Percentiles rank a stretch among this genome's conserved stretches.
Conservation (phyloP, 108 stramenopile species). For the Bacterosira constricta region DNA sequence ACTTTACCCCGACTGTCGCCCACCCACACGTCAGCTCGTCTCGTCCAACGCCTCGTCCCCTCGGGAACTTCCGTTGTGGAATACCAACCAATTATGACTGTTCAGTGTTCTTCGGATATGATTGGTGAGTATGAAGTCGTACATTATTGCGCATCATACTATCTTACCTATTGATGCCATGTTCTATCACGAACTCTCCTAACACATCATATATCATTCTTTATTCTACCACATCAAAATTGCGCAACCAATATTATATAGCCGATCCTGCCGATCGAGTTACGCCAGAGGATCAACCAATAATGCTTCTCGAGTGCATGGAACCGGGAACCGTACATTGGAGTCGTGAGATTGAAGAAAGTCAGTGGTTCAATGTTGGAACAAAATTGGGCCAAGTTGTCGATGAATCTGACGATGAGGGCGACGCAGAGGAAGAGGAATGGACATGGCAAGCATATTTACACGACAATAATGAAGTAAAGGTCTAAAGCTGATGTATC, state of each 20-base stretch:
- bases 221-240: no score
- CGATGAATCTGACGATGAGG: slow-evolving; percentile 6
- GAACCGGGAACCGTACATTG: slow-evolving; percentile 18
- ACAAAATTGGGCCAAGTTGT: slow-evolving; percentile 19
- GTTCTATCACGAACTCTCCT: background rate
- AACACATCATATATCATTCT: background rate
- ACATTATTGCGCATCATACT: background rate
- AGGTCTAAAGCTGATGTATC: no score
- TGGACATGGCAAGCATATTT: slow-evolving; percentile 41
- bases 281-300: background rate
- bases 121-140: background rate
- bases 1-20: slow-evolving; percentile 31
- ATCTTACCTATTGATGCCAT: background rate
- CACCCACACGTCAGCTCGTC: slow-evolving; percentile 18
- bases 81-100: slow-evolving; percentile 18
- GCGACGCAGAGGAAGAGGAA: slow-evolving; percentile 8
- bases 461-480: slow-evolving; percentile 11
- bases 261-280: slow-evolving; percentile 33
- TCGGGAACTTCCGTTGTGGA: slow-evolving; percentile 5
- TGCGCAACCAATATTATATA: no score
- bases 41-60: slow-evolving; percentile 1
- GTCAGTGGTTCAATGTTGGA: slow-evolving; percentile 21
- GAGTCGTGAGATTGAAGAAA: background rate
- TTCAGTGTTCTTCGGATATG: slow-evolving; percentile 25
- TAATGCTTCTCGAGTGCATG: slow-evolving; percentile 23